These are phyloP conservation scores for Solanum medicagineum DNA, from an alignment of 257 asterid species.

Conservation along the genomic window DNA sequence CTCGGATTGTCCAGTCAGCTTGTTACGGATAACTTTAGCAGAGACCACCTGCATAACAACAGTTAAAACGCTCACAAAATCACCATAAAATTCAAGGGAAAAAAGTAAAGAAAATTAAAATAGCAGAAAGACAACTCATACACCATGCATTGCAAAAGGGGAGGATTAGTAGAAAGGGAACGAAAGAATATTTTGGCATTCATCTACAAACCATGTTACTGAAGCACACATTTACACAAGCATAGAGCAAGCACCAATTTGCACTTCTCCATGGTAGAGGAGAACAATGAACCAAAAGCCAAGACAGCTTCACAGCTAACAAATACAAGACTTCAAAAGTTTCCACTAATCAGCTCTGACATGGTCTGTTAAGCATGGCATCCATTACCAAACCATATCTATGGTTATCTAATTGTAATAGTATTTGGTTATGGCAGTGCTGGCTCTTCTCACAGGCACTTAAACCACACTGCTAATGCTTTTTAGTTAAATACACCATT, in stretches of 20 bases:
- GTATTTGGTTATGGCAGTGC: background rate
- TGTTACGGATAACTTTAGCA: slow-evolving; percentile 80
- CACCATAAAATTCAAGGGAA: background rate
- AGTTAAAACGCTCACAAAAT: background rate
- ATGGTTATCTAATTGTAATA: background rate
- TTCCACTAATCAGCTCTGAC: background rate
- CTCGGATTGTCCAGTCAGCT: slow-evolving; percentile 65
- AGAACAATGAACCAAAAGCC: background rate
- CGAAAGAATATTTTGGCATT: background rate
- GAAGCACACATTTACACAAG: background rate
- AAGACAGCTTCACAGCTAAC: background rate
- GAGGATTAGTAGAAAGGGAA: background rate
- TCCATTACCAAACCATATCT: background rate
- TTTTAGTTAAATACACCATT: background rate
- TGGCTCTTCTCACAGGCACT: background rate
- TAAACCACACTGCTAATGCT: background rate
- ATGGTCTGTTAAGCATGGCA: background rate
- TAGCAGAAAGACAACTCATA: background rate
- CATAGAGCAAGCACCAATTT: background rate
- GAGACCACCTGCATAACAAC: slow-evolving; percentile 36
- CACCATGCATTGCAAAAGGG: background rate
- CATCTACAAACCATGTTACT: background rate
- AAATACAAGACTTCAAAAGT: background rate
- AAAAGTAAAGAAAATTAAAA: background rate
- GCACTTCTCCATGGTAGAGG: background rate